phyloP scores from a whole-genome alignment of 2,329 filamentous ascomycete genomes.

The Venturia nashicola region DNA sequence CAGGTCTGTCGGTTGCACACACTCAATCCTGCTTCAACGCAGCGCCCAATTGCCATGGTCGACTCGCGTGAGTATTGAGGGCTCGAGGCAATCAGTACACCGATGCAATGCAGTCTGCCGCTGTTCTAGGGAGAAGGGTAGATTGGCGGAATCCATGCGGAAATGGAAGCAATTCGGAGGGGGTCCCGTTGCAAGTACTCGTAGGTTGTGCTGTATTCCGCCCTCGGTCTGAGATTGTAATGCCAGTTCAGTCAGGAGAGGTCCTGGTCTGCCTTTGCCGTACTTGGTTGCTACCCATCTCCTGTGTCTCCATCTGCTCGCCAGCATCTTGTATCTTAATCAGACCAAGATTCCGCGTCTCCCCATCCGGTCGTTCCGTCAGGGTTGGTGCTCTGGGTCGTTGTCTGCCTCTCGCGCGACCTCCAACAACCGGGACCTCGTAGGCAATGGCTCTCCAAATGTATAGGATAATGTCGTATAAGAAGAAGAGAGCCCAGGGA shows the following conservation, averaged over 20 bases:
- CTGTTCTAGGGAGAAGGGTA: background rate
- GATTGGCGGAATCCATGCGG: background rate
- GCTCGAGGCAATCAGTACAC: background rate
- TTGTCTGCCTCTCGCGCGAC: constrained; percentile 45
- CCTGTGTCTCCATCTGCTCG: background rate
- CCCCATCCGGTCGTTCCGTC: constrained; percentile 42
- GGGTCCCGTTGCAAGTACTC: background rate
- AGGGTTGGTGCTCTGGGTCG: constrained; percentile 51
- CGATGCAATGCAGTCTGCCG: background rate
- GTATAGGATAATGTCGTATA: constrained; percentile 54
- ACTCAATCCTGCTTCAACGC: background rate
- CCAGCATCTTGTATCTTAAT: constrained; percentile 15
- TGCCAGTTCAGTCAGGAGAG: background rate
- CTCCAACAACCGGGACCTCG: constrained; percentile 48
- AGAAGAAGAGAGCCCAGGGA: constrained; percentile 48
- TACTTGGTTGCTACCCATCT: background rate
- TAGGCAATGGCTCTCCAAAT: constrained; percentile 44
- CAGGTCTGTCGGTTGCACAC: background rate
- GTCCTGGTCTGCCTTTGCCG: background rate
- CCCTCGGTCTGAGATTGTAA: background rate
- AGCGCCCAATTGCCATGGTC: background rate
- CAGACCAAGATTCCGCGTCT: constrained; percentile 31
- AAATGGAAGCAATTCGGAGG: background rate
- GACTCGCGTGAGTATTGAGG: background rate
- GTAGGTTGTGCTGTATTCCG: background rate